Percentiles rank a stretch among this genome's conserved stretches.
phyloP scores from a whole-genome alignment of 352 stramenopile species.

The Globisporangium okanoganense region DNA sequence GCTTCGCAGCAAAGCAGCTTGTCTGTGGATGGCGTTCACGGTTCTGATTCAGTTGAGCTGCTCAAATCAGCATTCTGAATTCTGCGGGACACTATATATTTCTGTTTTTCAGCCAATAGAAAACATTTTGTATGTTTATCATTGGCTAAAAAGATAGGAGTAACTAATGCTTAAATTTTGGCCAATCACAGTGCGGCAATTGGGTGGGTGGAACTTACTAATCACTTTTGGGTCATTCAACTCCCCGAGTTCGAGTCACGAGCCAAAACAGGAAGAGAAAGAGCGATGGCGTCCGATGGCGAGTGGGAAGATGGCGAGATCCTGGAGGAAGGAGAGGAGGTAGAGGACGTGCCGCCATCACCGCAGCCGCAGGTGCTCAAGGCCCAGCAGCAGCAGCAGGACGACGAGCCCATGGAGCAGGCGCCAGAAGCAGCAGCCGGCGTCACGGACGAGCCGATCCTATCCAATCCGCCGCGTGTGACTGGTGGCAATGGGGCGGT shows the following conservation, averaged over 20 bases:
- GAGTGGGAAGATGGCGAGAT: constrained; percentile 78
- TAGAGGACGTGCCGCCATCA: constrained; percentile 9
- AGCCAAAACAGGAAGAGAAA: not conserved
- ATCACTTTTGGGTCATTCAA: too few species aligned
- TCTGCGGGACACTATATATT: too few species aligned
- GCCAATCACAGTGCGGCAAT: too few species aligned
- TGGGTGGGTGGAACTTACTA: too few species aligned
- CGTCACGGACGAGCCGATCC: constrained; percentile 8
- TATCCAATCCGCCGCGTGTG: not conserved
- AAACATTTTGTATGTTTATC: too few species aligned
- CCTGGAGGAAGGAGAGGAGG: constrained; percentile 59
- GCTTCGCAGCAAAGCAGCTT: too few species aligned
- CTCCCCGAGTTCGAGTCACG: not conserved
- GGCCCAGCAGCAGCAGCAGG: constrained; percentile 1
- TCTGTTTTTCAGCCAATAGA: too few species aligned
- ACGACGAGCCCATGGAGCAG: constrained; percentile 9
- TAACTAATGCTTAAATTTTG: too few species aligned
- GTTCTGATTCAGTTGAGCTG: too few species aligned
- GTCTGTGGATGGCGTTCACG: too few species aligned
- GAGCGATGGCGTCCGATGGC: constrained; percentile 21
- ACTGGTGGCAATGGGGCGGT: not conserved
- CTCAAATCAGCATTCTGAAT: too few species aligned
- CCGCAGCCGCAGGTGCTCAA: constrained; percentile 17
- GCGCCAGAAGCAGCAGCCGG: constrained; percentile 6
- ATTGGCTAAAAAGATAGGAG: too few species aligned